Evolutionary conservation across 1,284 basidiomycete species (phyloP).

Genomic region (Moesziomyces sp.): DNA sequence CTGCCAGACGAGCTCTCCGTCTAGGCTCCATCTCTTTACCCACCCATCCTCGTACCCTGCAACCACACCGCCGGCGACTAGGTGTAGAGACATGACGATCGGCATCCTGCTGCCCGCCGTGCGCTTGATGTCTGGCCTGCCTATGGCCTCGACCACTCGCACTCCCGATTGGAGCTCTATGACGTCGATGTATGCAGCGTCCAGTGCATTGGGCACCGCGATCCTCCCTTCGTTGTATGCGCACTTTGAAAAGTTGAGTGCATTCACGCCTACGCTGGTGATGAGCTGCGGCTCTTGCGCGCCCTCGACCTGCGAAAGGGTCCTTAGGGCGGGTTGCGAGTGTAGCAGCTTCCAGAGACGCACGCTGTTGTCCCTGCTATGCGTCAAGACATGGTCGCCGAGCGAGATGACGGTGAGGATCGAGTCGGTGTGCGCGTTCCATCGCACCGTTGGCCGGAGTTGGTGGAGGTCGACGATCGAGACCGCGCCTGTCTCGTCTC

Average conservation of each 20-base stretch:
- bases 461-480: conserved; percentile 78
- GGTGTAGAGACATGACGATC: conserved; percentile 84
- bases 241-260: conserved; percentile 89
- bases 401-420: conserved; percentile 79
- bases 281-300: conserved; percentile 72
- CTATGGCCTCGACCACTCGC: conserved; percentile 80
- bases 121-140: conserved; percentile 19
- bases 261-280: conserved; percentile 83
- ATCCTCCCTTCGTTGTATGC: conserved; percentile 73
- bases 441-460: conserved; percentile 77
- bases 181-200: conserved; percentile 85
- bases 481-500: conserved; percentile 79
- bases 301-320: conserved; percentile 1
- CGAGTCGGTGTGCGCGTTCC: conserved; percentile 81
- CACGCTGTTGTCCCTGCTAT: conserved; percentile 85
- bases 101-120: conserved; percentile 61
- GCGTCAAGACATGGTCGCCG: conserved; percentile 78
- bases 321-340: background rate
- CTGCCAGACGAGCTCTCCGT: conserved; percentile 12
- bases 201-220: conserved; percentile 84
- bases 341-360: conserved; percentile 73
- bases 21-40: conserved; percentile 68
- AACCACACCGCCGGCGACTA: conserved; percentile 72
- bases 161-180: conserved; percentile 77
- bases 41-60: conserved; percentile 84